phyloP scores from a whole-genome alignment of 768 basidiomycete species.

The Mycena polygramma region DNA sequence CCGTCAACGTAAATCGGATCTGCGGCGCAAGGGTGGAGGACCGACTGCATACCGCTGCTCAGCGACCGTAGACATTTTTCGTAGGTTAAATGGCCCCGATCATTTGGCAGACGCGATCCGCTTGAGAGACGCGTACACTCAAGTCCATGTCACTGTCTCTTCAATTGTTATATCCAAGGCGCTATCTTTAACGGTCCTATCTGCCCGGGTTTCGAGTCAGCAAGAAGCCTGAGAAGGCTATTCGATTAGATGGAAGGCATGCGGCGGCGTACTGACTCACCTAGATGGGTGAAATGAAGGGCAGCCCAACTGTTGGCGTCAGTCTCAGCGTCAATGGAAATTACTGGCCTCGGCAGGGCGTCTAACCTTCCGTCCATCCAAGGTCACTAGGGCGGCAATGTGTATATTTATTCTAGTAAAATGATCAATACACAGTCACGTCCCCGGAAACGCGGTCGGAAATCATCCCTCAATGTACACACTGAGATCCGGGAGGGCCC shows the following conservation, averaged over 20 bases:
- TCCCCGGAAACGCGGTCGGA: neutral
- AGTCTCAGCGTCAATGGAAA: slow-evolving; percentile 5
- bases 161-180: neutral
- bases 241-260: slow-evolving; percentile 2
- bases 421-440: slow-evolving; percentile 1
- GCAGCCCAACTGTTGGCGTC: slow-evolving; percentile 8
- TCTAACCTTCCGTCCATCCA: neutral
- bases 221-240: slow-evolving; percentile 21
- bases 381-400: slow-evolving; percentile 1
- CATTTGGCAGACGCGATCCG: slow-evolving; percentile 20
- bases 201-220: slow-evolving; percentile 28
- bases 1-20: slow-evolving; percentile 17
- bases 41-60: no score
- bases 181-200: slow-evolving; percentile 3
- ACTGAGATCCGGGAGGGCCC: slow-evolving; percentile 19
- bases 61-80: no score
- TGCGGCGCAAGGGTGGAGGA: neutral
- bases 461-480: slow-evolving; percentile 32
- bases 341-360: no score
- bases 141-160: neutral
- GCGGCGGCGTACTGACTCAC: neutral
- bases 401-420: neutral
- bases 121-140: neutral
- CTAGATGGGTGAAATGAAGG: neutral
- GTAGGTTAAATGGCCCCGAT: neutral